Base-by-base conservation (phyloP, 345 rosid species). In the Eucalyptus erythrocorys region DNA sequence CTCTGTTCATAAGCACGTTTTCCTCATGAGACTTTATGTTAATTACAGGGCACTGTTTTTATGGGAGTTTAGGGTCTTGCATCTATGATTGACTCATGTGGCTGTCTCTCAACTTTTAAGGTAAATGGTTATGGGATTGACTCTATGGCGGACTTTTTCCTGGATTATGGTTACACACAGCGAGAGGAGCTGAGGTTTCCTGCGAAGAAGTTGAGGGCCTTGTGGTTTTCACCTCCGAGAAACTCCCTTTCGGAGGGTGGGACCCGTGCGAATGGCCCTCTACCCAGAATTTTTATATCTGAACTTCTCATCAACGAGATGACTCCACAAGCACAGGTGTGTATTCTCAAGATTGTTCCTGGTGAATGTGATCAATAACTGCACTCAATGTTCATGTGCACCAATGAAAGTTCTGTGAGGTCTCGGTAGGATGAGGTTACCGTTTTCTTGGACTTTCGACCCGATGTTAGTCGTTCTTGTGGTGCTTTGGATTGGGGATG, bases 151-250 rank as follows among this genome's bases (percentile, higher is more conserved):
- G 93, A 92, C 14, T 91, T 97, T 87, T 97, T 97, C 93, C 88
- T 95, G 91, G 99, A 96, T 87, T 93, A 93, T 90, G 99, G 99
- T 12, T 97, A 96, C 89, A 95, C 95, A 22, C 96, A 87, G 40
- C 89, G 80, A 90, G 99, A 96, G 87, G 97, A 96, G 94, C 91
- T 97, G 32, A 94, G 92, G n/a, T 97, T 97, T 92, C 99, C 97
- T 5, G 99, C 97, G 4, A 97, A 97, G 91, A 96, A 97, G 88
- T 91, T 97, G 87, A 95, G 94, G 91, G 99, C 99, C 34, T 87
- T 97, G 84, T 97, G 99, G 99, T 96, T 96, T 94, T 93, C 99
- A 13, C 99, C 99, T 88, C 99, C 99, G 57, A 43, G 84, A 88
- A 85, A 66, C 92, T 89, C 93, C 61, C 79, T 22, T 59, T 43